Base-by-base conservation (phyloP, 164 flowering plant species). In the Sextonia rubra region DNA sequence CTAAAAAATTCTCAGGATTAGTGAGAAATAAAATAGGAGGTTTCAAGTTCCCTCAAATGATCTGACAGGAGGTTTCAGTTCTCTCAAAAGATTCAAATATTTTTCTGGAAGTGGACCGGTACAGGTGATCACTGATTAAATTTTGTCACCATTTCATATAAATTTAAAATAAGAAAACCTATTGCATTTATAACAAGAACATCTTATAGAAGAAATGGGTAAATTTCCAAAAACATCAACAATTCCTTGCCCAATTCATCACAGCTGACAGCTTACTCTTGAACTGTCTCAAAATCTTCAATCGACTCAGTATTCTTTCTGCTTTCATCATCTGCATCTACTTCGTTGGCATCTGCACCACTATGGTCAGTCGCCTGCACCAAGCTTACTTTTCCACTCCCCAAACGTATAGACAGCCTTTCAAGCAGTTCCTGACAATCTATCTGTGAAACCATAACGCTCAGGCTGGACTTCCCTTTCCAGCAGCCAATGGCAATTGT, bases 401-500 rank as follows among this genome's bases (percentile, higher is more conserved):
- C 85, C 48, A 71, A 72, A 0, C 85, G 84, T n/a, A 76, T 52
- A 61, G 74, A 60, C 32, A 91, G 92, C 80, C 99, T 84, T 70
- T 89, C 91, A 7, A 89, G 88, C 76, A 93, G 80, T 79, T 96
- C 95, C 76, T 85, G 86, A 80, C 97, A 86, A 78, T 96, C 99
- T 23, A 84, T 66, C 47, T 83, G 85, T 14, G 95, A 84, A 44
- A 93, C 92, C 99, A 96, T 93, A 12, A 91, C 91, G 14, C 81
- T 77, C 66, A 96, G 49, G 74, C 83, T 91, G 29, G 81, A 83
- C 79, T 83, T 86, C 14, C 99, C 99, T 73, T 78, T 96, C 99
- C 99, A 96, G 83, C 99, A 90, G 20, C 97, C 95, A 73, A 96
- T 90, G 64, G 98, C 97, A 71, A 93, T 82, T 20, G 94, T 85